These are phyloP conservation scores for Gossypium australe DNA, from an alignment of 345 rosid genomes.

Conservation along the genomic window DNA sequence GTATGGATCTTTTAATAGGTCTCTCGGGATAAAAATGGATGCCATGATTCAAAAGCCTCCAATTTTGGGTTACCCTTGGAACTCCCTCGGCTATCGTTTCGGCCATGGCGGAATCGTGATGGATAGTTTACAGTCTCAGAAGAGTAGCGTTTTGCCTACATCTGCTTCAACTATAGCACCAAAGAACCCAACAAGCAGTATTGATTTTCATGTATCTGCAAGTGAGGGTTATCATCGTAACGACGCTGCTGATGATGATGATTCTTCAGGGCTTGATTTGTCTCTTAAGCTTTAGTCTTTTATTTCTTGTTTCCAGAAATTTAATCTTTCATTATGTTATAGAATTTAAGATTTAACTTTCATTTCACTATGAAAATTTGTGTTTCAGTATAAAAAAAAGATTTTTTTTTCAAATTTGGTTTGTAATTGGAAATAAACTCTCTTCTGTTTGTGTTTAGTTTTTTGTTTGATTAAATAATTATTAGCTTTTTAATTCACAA, in stretches of 20 bases:
- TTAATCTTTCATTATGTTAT: not conserved
- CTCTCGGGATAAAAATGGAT: constrained; percentile 15
- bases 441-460: not conserved
- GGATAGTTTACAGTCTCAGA: constrained; percentile 12
- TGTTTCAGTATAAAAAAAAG: not conserved
- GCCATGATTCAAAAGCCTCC: constrained; percentile 11
- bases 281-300: constrained; percentile 21
- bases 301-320: too few species aligned
- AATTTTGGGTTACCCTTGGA: constrained; percentile 14
- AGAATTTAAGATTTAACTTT: not conserved
- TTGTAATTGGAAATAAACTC: not conserved
- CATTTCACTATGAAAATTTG: not conserved
- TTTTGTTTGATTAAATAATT: not conserved
- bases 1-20: constrained; percentile 18
- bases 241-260: not conserved
- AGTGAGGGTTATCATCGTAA: not conserved
- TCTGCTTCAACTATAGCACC: not conserved
- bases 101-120: constrained; percentile 13
- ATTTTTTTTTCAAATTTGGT: not conserved
- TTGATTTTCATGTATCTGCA: not conserved
- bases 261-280: constrained; percentile 22
- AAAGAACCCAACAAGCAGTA: not conserved
- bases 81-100: constrained; percentile 8
- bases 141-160: not conserved
- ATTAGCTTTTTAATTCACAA: not conserved